Conservation (phyloP, 768 basidiomycete genomes). For the Gymnopilus dilepis region DNA sequence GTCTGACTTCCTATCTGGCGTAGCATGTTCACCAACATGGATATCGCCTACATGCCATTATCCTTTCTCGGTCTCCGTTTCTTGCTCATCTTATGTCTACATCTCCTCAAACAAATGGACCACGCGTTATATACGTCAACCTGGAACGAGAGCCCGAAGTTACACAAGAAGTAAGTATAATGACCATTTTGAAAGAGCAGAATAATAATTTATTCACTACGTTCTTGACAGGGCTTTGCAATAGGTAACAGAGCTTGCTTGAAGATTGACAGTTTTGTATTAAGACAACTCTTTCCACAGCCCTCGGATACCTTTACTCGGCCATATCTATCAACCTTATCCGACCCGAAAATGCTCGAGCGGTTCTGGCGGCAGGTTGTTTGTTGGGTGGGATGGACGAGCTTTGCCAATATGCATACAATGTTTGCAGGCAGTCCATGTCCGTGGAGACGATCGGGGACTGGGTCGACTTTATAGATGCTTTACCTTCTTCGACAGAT, state of each 20-base stretch:
- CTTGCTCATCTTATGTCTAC: constrained; percentile 89
- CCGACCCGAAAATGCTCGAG: constrained; percentile 80
- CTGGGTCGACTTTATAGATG: constrained; percentile 81
- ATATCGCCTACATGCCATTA: constrained; percentile 83
- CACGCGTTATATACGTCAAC: constrained; percentile 74
- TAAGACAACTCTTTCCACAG: constrained; percentile 40
- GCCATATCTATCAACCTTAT: constrained; percentile 70
- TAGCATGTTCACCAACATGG: constrained; percentile 78
- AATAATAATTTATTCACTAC: constrained; percentile 17
- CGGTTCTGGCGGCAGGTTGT: constrained; percentile 84
- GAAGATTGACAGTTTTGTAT: constrained; percentile 2
- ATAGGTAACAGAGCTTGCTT: constrained; percentile 54
- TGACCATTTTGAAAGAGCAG: constrained; percentile 11
- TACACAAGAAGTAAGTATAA: constrained; percentile 73
- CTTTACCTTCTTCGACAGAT: constrained; percentile 54
- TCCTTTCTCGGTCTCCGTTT: constrained; percentile 86
- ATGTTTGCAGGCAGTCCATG: constrained; percentile 77
- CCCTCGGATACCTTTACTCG: constrained; percentile 83
- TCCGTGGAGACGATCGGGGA: constrained; percentile 72
- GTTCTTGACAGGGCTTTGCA: constrained; percentile 63
- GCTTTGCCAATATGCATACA: constrained; percentile 79
- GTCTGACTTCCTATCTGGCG: constrained; percentile 15
- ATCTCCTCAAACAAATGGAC: constrained; percentile 67
- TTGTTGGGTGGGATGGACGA: constrained; percentile 89
- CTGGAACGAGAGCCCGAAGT: constrained; percentile 83